These are phyloP conservation scores for Dovyalis caffra DNA, from an alignment of 345 rosid species.

Conservation along the genomic window DNA sequence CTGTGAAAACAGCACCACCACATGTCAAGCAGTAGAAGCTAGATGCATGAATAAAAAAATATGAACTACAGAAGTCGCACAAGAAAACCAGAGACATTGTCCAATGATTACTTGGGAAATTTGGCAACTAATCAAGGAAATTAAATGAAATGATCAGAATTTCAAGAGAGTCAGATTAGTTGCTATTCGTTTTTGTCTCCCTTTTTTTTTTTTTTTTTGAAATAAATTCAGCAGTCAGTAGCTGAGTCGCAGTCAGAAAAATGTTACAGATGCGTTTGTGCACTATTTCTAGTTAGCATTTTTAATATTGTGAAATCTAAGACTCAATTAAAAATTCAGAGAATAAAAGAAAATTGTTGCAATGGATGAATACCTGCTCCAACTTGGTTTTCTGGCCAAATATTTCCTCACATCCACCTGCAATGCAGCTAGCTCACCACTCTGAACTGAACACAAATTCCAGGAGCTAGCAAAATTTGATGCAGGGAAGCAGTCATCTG, in stretches of 20 bases:
- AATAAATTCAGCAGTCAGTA: not conserved
- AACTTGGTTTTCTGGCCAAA: slow-evolving; percentile 94
- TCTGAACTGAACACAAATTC: slow-evolving; percentile 83
- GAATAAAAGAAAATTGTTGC: not conserved
- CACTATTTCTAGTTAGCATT: not conserved
- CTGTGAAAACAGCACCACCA: slow-evolving; percentile 36
- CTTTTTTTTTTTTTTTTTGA: not conserved
- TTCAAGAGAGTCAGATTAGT: not conserved
- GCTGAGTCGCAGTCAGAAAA: not conserved
- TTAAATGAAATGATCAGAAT: not conserved
- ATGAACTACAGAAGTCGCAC: not conserved
- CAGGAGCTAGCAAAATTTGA: slow-evolving; percentile 93
- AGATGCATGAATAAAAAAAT: not conserved
- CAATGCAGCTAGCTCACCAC: slow-evolving; percentile 88
- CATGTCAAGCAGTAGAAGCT: slow-evolving; percentile 12
- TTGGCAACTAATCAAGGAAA: slow-evolving; percentile 9
- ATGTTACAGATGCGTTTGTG: not conserved
- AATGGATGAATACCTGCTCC: slow-evolving; percentile 67
- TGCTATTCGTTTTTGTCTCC: not conserved
- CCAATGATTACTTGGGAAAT: not conserved
- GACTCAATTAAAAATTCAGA: not conserved
- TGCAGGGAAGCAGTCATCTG: slow-evolving; percentile 98
- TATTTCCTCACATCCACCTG: slow-evolving; percentile 95
- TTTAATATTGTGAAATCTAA: not conserved
- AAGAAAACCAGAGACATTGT: not conserved